These are phyloP conservation scores for Cochliopodium minus DNA, from an alignment of 208 protist genomes.

Conservation along the genomic window DNA sequence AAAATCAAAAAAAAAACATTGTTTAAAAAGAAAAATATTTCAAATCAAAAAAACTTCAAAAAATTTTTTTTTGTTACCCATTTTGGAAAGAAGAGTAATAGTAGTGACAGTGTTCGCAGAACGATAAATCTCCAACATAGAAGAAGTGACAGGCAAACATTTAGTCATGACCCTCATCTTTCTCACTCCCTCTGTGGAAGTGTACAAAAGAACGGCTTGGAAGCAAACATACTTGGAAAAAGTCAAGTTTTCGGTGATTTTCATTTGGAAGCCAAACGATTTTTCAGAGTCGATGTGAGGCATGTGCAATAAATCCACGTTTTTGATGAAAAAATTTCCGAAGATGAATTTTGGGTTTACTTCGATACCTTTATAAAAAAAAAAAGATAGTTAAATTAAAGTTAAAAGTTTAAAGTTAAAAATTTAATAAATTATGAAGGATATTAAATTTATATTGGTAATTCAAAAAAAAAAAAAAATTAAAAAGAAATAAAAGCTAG, in stretches of 20 bases:
- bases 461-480: too few species aligned
- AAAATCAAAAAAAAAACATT: too few species aligned
- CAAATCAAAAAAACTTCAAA: too few species aligned
- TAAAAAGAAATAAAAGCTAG: too few species aligned
- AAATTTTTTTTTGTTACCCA: too few species aligned
- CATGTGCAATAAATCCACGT: constrained; percentile 75
- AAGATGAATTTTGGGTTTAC: constrained; percentile 31
- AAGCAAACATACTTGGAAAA: neutral
- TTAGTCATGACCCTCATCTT: constrained; percentile 4
- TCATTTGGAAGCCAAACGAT: constrained; percentile 31
- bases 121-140: neutral
- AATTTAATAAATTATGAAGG: too few species aligned
- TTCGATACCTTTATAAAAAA: constrained; percentile 12
- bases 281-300: constrained; percentile 70
- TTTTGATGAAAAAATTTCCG: constrained; percentile 82
- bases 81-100: neutral
- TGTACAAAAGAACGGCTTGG: constrained; percentile 10
- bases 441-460: too few species aligned
- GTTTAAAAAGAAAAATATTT: too few species aligned
- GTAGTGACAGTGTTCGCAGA: neutral
- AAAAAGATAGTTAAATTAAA: too few species aligned
- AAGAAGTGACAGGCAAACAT: neutral
- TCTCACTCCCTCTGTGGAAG: neutral
- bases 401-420: too few species aligned
- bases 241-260: neutral